Conservation (phyloP, 768 basidiomycete species). For the Auriculariales sp. region DNA sequence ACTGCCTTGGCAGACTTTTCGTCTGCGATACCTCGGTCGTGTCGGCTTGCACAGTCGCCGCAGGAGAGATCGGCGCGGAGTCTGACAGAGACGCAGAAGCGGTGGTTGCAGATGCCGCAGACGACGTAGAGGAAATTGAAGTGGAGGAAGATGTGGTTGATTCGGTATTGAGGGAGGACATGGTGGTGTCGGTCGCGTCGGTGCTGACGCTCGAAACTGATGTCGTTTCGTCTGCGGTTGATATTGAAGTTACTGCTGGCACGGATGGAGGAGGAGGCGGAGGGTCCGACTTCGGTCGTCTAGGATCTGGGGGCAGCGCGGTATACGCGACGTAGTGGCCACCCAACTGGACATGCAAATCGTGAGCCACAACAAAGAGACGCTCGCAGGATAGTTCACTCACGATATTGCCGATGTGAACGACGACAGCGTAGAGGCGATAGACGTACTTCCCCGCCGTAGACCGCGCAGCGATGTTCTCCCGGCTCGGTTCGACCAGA, state of each 20-base stretch:
- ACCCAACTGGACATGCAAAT: constrained; percentile 38
- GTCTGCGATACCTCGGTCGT: constrained; percentile 3
- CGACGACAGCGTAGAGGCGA: constrained; percentile 66
- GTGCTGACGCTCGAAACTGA: too few species aligned
- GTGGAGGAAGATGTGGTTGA: too few species aligned
- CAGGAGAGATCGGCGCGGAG: too few species aligned
- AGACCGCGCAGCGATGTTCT: constrained; percentile 11
- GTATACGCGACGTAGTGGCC: constrained; percentile 85
- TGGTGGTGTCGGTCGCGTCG: too few species aligned
- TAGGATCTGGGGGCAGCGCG: constrained; percentile 39
- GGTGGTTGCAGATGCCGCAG: too few species aligned
- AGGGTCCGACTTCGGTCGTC: too few species aligned
- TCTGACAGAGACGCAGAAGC: too few species aligned
- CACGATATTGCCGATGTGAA: constrained; percentile 81
- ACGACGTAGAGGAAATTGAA: too few species aligned
- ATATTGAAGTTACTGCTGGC: too few species aligned
- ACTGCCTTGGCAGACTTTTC: constrained; percentile 41
- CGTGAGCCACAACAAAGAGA: neutral
- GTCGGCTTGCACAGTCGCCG: neutral
- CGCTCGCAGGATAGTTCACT: constrained; percentile 13
- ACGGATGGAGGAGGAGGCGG: too few species aligned
- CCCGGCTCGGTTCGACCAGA: constrained; percentile 33
- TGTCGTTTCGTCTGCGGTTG: too few species aligned
- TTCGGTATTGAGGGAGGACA: too few species aligned
- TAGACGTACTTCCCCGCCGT: constrained; percentile 38